Evolutionary conservation across 2,329 filamentous ascomycete genomes (phyloP).

Genomic region (Aspergillus sp.): DNA sequence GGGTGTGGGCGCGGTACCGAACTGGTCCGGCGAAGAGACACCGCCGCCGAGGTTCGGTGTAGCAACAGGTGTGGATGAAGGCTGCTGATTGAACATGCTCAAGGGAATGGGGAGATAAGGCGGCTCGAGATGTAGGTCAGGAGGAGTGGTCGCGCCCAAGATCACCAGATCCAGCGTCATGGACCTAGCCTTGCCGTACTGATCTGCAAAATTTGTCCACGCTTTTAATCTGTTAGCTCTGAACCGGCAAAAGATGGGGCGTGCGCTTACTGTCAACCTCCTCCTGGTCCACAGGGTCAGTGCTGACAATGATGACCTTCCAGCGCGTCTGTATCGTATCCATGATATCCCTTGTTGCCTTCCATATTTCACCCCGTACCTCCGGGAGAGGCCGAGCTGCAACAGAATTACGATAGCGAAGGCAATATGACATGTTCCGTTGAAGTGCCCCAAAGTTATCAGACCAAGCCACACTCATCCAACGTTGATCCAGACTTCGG

Average conservation of each 20-base stretch:
- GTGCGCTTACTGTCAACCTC: conserved; percentile 51
- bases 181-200: conserved; percentile 40
- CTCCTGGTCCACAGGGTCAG: conserved; percentile 53
- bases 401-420: conserved; percentile 44
- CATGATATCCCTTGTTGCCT: conserved; percentile 58
- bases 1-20: conserved; percentile 43
- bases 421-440: conserved; percentile 56
- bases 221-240: conserved; percentile 32
- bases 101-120: conserved; percentile 36
- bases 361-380: conserved; percentile 60
- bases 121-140: conserved; percentile 39
- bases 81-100: conserved; percentile 34
- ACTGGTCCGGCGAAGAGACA: conserved; percentile 46
- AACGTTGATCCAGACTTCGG: conserved; percentile 56
- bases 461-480: conserved; percentile 63
- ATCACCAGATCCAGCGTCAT: conserved; percentile 41
- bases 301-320: conserved; percentile 58
- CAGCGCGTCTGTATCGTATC: conserved; percentile 55
- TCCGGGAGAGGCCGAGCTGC: conserved; percentile 46
- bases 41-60: conserved; percentile 40
- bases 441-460: conserved; percentile 59
- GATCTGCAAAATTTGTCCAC: conserved; percentile 41
- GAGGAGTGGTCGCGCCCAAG: conserved; percentile 36
- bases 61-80: conserved; percentile 41
- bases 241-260: not conserved